Base-by-base conservation (phyloP, 148 eudicot genomes). In the Rhododendron kiyosumense region DNA sequence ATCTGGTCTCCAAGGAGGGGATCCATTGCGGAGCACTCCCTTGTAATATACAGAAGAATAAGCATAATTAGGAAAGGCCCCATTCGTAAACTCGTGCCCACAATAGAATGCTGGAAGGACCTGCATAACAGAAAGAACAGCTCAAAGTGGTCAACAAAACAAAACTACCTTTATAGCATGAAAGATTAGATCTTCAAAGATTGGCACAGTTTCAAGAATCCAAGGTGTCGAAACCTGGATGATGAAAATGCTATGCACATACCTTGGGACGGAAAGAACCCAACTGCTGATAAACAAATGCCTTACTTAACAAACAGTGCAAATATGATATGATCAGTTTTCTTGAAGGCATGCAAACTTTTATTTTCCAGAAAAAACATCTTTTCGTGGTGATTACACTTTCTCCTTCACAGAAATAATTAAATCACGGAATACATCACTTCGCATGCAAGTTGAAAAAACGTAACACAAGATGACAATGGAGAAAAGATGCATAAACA, bases 1-100 rank as follows among this genome's bases (percentile, higher is more conserved):
- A 88, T 94, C 96, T 71, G 88, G 89, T 88, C 96, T 94, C 96
- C 94, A 92, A 78, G 96, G 96, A 84, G 96, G 93, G 80, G 94
- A 92, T 78, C 90, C 91, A 89, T 90, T 87, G 11, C 85, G 91
- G 46, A 92, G 89, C 86, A 91, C 83, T 43, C 91, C 90, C 49
- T 89, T 91, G 84, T 87, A 89, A 85, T 91, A 93, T 84, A 90
- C 88, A 63, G 95, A 93, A 77, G 93, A 91, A 83, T 89, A 91
- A 49, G 91, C 90, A 89, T 88, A 92, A 83, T 87, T 89, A n/a
- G 94, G 92, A 46, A 89, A 76, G 73, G 87, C 83, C 61, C 90
- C 92, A 86, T 88, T 87, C 14, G 88, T 83, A 84, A 88, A 85
- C 32, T 93, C 94, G 36, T 91, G 92, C 76, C 91, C 90, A 79